Base-by-base conservation (phyloP, 495 filamentous ascomycete species). In the Penicillium mononematosum region DNA sequence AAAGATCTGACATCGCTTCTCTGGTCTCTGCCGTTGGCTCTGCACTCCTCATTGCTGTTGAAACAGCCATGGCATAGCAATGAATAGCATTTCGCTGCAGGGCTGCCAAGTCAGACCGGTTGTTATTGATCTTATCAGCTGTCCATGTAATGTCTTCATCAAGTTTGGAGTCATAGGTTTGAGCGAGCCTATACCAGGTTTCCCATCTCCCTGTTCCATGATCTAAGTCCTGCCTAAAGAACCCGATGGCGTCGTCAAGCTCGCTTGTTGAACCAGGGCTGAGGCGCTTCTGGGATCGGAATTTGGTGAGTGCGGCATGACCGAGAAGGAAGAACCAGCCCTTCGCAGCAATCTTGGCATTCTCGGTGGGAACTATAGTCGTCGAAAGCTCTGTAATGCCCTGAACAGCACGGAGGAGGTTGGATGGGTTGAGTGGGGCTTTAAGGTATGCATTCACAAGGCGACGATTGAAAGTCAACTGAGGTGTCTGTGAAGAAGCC, bases 41-140 rank as follows among this genome's bases (percentile, higher is more conserved):
- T 0, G 84, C 83, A 25, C 75, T 75, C 58, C 82, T 82, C 29
- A 87, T 79, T 32, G 88, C 85, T 12, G 84, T 84, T 1, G 92
- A 91, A 39, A 93, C 73, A 3, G 94, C 92, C 80, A 98, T 91
- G 14, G 88, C 85, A 68, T 96, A 99, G 64, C 91, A 95, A 69
- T 97, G 89, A 60, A 99, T 96, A 5, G 91, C 83, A 61, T 82
- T 81, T 27, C 95, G 83, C 70, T 99, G 92, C 57, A 87, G 77
- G 19, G 79, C 81, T 16, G 89, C 83, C 38, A 98, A 70, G 44
- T 96, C 90, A 7, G 75, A 71, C 44, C 84, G 84, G 59, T 88
- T 87, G 66, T 89, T 92, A 70, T 98, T 97, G 68, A 98, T 85
- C 65, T 95, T 95, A 53, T 99, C 95, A 4, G 94, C 89, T n/a